phyloP scores from a whole-genome alignment of 2,329 filamentous ascomycete genomes.

The Claviceps sp. region DNA sequence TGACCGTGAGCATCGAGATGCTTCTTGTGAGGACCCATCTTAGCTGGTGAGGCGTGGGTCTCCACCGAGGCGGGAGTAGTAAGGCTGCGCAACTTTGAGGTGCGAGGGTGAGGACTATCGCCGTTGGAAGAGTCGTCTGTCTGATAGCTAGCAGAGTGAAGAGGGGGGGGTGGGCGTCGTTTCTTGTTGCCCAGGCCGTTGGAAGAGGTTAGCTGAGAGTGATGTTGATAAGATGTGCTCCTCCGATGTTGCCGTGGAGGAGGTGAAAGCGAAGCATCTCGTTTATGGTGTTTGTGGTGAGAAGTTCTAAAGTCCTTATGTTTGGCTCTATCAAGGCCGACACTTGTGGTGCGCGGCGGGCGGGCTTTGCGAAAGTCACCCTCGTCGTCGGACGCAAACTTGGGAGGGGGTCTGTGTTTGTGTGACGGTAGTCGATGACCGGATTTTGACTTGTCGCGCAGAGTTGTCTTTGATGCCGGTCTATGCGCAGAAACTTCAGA shows the following conservation, averaged over 20 bases:
- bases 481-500: conserved; percentile 36
- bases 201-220: conserved; percentile 31
- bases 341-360: conserved; percentile 37
- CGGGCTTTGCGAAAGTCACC: conserved; percentile 39
- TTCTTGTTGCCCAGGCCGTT: conserved; percentile 48
- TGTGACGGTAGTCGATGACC: conserved; percentile 32
- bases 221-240: conserved; percentile 50
- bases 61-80: conserved; percentile 43
- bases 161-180: conserved; percentile 45
- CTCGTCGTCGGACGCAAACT: conserved; percentile 45
- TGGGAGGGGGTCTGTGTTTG: conserved; percentile 40
- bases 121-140: conserved; percentile 54
- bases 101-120: conserved; percentile 45
- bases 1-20: conserved; percentile 86
- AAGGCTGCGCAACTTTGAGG: conserved; percentile 42
- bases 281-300: conserved; percentile 19
- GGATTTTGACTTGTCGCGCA: conserved; percentile 34
- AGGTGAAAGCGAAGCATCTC: conserved; percentile 44
- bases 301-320: conserved; percentile 21
- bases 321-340: conserved; percentile 22
- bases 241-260: conserved; percentile 44
- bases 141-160: conserved; percentile 50
- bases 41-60: conserved; percentile 50
- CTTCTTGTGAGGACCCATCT: conserved; percentile 64
- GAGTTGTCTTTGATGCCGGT: conserved; percentile 27